Evolutionary conservation across 2,329 filamentous ascomycete species (phyloP).

Genomic region (Diplodia mutila): DNA sequence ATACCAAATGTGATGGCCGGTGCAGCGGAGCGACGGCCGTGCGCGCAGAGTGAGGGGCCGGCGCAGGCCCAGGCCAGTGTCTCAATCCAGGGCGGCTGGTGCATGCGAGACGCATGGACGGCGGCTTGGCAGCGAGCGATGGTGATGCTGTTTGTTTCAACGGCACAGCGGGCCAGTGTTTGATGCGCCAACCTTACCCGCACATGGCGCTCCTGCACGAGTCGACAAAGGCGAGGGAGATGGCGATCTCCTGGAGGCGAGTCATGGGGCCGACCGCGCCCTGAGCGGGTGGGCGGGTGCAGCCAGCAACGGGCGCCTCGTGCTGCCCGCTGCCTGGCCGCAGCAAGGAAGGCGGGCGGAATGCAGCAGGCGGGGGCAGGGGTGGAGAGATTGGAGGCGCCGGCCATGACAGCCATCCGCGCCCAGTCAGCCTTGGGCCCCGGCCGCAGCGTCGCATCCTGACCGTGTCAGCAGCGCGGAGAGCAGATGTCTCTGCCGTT

Average conservation of each 20-base stretch:
- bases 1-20: neutral
- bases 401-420: neutral
- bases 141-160: slow-evolving; percentile 14
- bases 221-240: neutral
- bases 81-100: neutral
- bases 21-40: neutral
- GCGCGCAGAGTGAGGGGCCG: slow-evolving; percentile 13
- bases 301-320: neutral
- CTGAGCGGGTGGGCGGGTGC: too few species aligned
- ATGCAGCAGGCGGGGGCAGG: slow-evolving; percentile 3
- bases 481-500: too few species aligned
- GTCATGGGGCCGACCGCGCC: neutral
- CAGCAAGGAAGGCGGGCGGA: slow-evolving; percentile 10
- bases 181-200: slow-evolving; percentile 19
- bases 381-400: slow-evolving; percentile 4
- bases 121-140: slow-evolving; percentile 6
- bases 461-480: slow-evolving; percentile 2
- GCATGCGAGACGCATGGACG: slow-evolving; percentile 7
- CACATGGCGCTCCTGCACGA: slow-evolving; percentile 15
- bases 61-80: neutral
- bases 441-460: slow-evolving; percentile 18
- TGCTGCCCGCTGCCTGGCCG: neutral
- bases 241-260: slow-evolving; percentile 15
- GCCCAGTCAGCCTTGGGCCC: too few species aligned
- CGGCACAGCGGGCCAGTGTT: neutral